These are phyloP conservation scores for Xylaria sp. DNA, from an alignment of 2,329 filamentous ascomycete genomes.

Conservation along the genomic window DNA sequence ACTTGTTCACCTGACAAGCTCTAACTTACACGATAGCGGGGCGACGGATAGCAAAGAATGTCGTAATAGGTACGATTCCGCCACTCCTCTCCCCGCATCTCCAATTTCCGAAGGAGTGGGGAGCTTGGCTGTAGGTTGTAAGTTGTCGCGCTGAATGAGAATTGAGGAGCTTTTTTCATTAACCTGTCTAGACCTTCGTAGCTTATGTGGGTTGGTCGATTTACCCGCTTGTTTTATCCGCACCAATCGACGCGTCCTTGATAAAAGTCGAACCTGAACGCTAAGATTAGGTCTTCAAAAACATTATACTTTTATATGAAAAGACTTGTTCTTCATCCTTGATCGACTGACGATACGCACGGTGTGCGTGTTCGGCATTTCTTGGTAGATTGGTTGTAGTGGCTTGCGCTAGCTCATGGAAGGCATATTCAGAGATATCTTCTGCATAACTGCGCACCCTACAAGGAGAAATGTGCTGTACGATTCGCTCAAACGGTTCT, in stretches of 20 bases:
- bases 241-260: slow-evolving; percentile 30
- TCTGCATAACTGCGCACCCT: too few species aligned
- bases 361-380: too few species aligned
- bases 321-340: too few species aligned
- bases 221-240: slow-evolving; percentile 36
- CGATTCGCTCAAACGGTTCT: too few species aligned
- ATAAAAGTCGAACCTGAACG: not conserved
- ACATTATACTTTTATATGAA: too few species aligned
- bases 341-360: too few species aligned
- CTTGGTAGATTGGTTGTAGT: too few species aligned
- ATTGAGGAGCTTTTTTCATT: not conserved
- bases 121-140: not conserved
- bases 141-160: slow-evolving; percentile 11
- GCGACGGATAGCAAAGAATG: slow-evolving; percentile 23
- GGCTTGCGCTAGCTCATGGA: too few species aligned
- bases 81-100: slow-evolving; percentile 10
- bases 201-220: slow-evolving; percentile 25
- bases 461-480: too few species aligned
- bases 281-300: too few species aligned
- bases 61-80: slow-evolving; percentile 32
- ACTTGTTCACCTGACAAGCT: slow-evolving; percentile 26
- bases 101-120: slow-evolving; percentile 15
- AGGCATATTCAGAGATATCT: too few species aligned
- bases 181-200: not conserved
- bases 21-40: slow-evolving; percentile 31